Evolutionary conservation across 441 rosid species (phyloP), one percentile per base, ranked within the genome.

Genomic region (Adansonia gregorii): DNA sequence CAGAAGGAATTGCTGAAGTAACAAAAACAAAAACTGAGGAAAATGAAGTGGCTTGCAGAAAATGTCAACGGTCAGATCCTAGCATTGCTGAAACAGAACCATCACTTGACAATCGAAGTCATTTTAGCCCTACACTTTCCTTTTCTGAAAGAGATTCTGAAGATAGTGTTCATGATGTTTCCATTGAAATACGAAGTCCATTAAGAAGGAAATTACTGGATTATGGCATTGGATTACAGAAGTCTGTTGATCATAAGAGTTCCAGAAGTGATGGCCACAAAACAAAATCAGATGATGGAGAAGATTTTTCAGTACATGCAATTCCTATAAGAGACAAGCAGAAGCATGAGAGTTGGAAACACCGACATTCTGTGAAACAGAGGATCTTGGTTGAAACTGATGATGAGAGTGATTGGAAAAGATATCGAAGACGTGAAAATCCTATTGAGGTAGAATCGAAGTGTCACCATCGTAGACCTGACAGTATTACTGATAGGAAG

Each of bases 41-140:
- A 65, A 81, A 75, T 81, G 80, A 80, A 77, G 87, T 76, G 80
- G 68, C 64, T 76, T 74, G 69, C 71, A 48, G 66, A 74, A 80
- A 54, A 76, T 70, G 78, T 22, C 75, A 78, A 81, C 56, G 74
- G 24, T 59, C 80, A 24, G 82, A 84, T 82, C 67, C 84, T 60
- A 82, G 73, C 78, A 65, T 79, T 58, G 41, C 49, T 14, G 86
- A 85, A 74, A 75, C 81, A 56, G 88, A 84, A 83, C 54, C 83
- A 71, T 87, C 92, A 80, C 83, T 22, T 75, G 80, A 83, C 66
- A 83, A 83, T 52, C 79, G 3, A 67, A 80, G 82, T 82, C 79
- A 75, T 80, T 75, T 83, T 77, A 82, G 85, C 81, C 86, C 82
- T 60, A 76, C 81, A 67, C 58, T 83, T 52, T 88, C 93, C 12